Evolutionary conservation across 352 stramenopile genomes (phyloP), one percentile per base, ranked within the genome.

Genomic region (Phytophthora foliorum): DNA sequence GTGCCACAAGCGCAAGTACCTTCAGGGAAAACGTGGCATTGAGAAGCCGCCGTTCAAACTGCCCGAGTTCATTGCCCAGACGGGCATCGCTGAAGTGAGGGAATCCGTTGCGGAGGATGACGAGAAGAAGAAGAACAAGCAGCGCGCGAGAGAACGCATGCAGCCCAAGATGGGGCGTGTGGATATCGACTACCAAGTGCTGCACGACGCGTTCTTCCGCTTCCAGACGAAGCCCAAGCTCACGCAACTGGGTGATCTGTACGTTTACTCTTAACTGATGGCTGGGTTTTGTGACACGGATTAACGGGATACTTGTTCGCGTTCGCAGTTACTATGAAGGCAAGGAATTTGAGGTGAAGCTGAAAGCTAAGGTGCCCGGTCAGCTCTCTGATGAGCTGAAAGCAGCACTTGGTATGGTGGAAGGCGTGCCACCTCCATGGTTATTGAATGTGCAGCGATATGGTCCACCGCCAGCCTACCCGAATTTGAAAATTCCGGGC

Each of bases 201-300:
- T 99, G 6, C 94, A 99, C 71, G 97, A 99, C 72, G 98, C 98
- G 6, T 99, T 99, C 79, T 99, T 99, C 87, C 96, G 98, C 62
- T 97, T 98, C 80, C 97, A 99, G 84, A 99, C 94, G 3, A 99
- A 99, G 73, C 97, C 97, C n/a, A 89, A 89, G 50, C 78, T 98
- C 29, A 90, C 90, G 6, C 83, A 84, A 34, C 65, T 95, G 13
- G 90, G 90, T 21, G 90, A 97, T 57, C 62, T 97, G 78, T 96
- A 85, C 60, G 69, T 69, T 57, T 11, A 1, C 9, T 50, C 21
- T n/a, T 27, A 16, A 4, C 27, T 29, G 9, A 6, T 31, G 84
- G 63, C 63, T 95, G 29, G 10, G 14, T 45, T 54, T 57, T 53
- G 13, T 44, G 17, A 49, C 41, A 51, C 24, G 57, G 8, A 17